Percentiles rank a stretch among this genome's conserved stretches.
Conservation (phyloP, 768 basidiomycete genomes). For the Russula ochroleuca region DNA sequence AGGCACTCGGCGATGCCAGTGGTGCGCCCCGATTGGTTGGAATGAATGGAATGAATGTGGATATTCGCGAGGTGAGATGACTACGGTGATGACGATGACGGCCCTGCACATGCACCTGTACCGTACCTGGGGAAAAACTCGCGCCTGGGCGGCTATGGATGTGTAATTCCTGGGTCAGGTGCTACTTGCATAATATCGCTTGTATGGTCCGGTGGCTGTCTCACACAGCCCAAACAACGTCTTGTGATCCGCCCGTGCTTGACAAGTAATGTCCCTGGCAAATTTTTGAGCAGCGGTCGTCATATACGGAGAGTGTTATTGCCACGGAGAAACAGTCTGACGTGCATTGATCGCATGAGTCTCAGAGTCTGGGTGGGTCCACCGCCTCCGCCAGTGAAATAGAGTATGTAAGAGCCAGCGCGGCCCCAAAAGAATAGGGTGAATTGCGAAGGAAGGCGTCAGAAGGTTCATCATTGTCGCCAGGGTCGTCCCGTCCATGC, state of each 20-base stretch:
- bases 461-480: too few species aligned
- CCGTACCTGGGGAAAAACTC: too few species aligned
- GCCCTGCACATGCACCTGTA: too few species aligned
- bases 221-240: background rate
- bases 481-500: too few species aligned
- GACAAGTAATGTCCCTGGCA: conserved; percentile 1
- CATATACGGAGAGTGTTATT: background rate
- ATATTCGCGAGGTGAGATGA: too few species aligned
- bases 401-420: background rate
- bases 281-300: background rate
- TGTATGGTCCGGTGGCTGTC: background rate
- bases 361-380: too few species aligned
- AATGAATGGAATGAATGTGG: too few species aligned
- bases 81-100: too few species aligned
- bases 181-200: background rate
- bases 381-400: background rate
- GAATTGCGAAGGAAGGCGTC: background rate
- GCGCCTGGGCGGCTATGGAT: background rate
- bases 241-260: conserved; percentile 15
- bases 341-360: background rate
- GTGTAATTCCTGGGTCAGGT: background rate
- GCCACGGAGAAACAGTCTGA: background rate
- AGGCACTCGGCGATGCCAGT: too few species aligned
- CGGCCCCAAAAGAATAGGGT: background rate
- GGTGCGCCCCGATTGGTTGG: too few species aligned